Base-by-base conservation (phyloP, 2,329 filamentous ascomycete species). In the Sarocladium strictum region DNA sequence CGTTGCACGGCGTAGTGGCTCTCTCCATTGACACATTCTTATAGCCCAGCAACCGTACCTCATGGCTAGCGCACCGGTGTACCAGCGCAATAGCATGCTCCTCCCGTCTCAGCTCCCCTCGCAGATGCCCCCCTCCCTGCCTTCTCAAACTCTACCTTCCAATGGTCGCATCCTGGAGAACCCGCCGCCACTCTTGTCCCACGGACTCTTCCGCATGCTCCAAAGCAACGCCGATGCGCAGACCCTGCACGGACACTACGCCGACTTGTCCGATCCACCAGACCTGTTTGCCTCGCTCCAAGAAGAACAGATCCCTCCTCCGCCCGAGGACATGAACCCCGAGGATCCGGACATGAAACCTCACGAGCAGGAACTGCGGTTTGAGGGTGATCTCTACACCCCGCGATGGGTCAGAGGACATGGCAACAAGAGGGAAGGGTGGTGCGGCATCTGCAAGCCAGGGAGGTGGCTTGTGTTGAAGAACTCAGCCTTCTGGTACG, bases 401-500 rank as follows among this genome's bases (percentile, higher is more conserved):
- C 89, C 90, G 1, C 80, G 78, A 61, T 95, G 89, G 88, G 87
- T 94, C 19, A 85, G 90, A 33, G 90, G 90, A 21, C 87, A 93
- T 58, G 89, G 90, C 24, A 91, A 91, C 71, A 91, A 92, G 75
- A 85, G 90, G 40, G 89, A 93, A 68, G 90, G 90, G 3, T 96
- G 90, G 89, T 95, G 90, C 63, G 89, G 89, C 21, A 88, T 93
- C 61, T 95, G 90, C 75, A 92, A 91, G 67, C 87, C 89, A 2
- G 89, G 89, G 2, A 79, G 89, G 51, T 95, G 90, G 90, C 80
- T 93, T 54, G 89, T 92, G 15, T 76, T 96, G 56, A 95, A 94
- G 75, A 94, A 95, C 72, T 92, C 87, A 54, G 90, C 90, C 6
- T 96, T 90, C 68, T 95, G 90, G 90, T 95, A 95, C 69, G 90